Evolutionary conservation across 352 stramenopile genomes (phyloP), one percentile per base, ranked within the genome.

Genomic region (Pythium periplocum): DNA sequence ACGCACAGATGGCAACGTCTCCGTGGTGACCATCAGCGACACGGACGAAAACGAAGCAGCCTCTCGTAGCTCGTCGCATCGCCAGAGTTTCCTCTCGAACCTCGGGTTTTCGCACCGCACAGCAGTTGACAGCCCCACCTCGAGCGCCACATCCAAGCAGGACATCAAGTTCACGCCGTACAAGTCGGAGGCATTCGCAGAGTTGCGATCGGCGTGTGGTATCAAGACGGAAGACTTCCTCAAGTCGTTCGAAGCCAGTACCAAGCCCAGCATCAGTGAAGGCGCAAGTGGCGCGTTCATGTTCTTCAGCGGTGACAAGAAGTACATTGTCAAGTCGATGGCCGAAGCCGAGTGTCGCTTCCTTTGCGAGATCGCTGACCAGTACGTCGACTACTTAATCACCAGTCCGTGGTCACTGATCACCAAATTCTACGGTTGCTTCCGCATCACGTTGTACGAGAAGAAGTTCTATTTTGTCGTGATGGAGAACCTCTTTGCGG

Each of bases 241-340:
- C 9, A 59, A 65, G 50, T 91, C 86, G 31, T 94, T 96, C 45
- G 49, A 87, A 59, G 76, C 78, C 6, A 93, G 78, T 12, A 93
- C 79, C 0, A 95, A 96, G 59, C 83, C 86, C 12, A 95, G 84
- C 45, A 92, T 97, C 58, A 90, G 79, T 36, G 88, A 95, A 71
- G 88, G 88, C n/a, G 82, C 86, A 5, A 95, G 84, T 46, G 84
- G 84, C 35, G 88, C 84, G n/a, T 97, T 97, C 64, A 78, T 97
- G 57, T 97, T 97, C 48, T 96, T 96, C 57, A 93, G 76, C 46
- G 83, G 86, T 3, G 87, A 96, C 63, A 89, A 90, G 53, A 78
- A 80, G 48, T 96, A 95, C 57, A 93, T 97, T 48, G 86, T 97
- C 12, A 97, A 97, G 69, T 94, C 79, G 2, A 91, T 96, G 69